A percentile compares a stretch with the other conserved stretches of the same genome.
Evolutionary conservation across 2,329 filamentous ascomycete species (phyloP).

Genomic region (Pseudocercospora pini-densiflorae): DNA sequence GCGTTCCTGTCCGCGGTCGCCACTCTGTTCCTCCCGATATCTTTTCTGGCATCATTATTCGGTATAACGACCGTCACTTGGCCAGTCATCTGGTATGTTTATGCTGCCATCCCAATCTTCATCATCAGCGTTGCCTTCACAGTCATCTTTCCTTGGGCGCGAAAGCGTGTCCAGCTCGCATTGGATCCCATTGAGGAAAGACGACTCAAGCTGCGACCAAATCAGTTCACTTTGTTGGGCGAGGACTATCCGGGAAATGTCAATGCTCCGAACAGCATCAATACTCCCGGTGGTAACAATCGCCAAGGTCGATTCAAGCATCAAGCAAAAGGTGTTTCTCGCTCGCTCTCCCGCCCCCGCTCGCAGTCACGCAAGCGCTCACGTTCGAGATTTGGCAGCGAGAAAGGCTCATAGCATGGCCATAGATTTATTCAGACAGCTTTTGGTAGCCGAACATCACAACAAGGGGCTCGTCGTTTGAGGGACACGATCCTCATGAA

Average conservation of each 20-base stretch:
- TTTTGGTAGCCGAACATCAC: background rate
- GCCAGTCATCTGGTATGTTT: conserved; percentile 41
- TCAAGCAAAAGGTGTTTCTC: conserved; percentile 8
- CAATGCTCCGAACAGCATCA: conserved; percentile 19
- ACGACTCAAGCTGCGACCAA: conserved; percentile 31
- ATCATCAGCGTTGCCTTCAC: conserved; percentile 36
- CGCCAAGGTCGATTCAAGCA: conserved; percentile 22
- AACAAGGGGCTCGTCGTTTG: background rate
- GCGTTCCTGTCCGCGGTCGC: conserved; percentile 41
- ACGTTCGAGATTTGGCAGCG: conserved; percentile 12
- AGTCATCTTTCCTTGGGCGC: conserved; percentile 34
- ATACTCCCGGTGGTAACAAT: background rate
- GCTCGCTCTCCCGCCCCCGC: background rate
- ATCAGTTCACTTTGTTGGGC: conserved; percentile 42
- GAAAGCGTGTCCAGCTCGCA: conserved; percentile 33
- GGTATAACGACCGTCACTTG: conserved; percentile 42
- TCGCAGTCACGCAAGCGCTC: conserved; percentile 9
- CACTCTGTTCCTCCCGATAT: conserved; percentile 43
- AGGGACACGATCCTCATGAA: background rate
- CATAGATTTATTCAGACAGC: background rate
- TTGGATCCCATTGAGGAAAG: conserved; percentile 36
- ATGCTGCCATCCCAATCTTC: conserved; percentile 40
- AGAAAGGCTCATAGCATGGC: conserved; percentile 4
- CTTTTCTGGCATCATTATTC: conserved; percentile 42
- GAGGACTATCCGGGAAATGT: conserved; percentile 41